Conservation (phyloP, 768 basidiomycete species). For the Mycena chlorophos region DNA sequence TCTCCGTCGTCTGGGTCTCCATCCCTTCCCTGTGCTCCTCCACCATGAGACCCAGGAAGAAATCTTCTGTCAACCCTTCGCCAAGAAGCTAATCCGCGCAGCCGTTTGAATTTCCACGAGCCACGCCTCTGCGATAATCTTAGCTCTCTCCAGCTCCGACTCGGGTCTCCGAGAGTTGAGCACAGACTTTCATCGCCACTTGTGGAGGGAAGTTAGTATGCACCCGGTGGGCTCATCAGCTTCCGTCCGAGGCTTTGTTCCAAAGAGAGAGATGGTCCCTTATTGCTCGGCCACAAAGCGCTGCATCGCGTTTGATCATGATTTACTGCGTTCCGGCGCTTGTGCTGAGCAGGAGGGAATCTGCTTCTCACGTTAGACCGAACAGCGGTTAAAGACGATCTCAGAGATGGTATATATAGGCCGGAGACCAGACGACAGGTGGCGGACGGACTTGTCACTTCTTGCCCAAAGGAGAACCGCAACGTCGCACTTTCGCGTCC, state of each 20-base stretch:
- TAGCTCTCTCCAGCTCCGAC: too few species aligned
- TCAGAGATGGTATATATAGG: not conserved
- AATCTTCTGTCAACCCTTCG: too few species aligned
- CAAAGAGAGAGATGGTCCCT: conserved; percentile 17
- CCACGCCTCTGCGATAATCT: too few species aligned
- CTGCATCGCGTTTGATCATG: conserved; percentile 12
- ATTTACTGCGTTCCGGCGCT: conserved; percentile 4
- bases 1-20: not conserved
- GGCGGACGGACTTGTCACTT: too few species aligned
- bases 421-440: not conserved
- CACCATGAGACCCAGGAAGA: too few species aligned
- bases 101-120: too few species aligned
- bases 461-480: not conserved
- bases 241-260: conserved; percentile 16
- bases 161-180: too few species aligned
- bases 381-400: not conserved
- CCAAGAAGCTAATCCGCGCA: too few species aligned
- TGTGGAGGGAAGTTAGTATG: too few species aligned
- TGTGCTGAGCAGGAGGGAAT: conserved; percentile 15
- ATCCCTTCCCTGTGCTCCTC: not conserved
- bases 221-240: conserved; percentile 9
- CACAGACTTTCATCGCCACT: conserved; percentile 2
- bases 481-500: not conserved
- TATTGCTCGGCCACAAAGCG: conserved; percentile 9
- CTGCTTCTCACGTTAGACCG: not conserved